A percentile compares a stretch with the other conserved stretches of the same genome.
Conservation (phyloP, 2,329 filamentous ascomycete genomes). For the Aspergillus unguis region DNA sequence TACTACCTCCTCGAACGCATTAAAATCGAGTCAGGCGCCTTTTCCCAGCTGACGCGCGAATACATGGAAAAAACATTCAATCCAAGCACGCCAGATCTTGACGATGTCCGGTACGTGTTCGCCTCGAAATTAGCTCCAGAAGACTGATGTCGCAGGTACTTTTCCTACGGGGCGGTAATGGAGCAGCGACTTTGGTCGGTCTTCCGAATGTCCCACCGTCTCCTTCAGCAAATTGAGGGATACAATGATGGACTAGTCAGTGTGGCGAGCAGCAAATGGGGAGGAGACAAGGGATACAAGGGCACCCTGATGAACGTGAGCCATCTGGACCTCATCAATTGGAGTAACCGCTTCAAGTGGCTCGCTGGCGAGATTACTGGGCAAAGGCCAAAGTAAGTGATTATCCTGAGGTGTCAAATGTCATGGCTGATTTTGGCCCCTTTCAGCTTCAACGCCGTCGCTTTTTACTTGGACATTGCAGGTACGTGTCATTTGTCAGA, state of each 20-base stretch:
- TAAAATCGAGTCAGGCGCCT: conserved; percentile 57
- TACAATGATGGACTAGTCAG: conserved; percentile 62
- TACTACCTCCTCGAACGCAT: conserved; percentile 56
- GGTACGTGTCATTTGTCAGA: conserved; percentile 39
- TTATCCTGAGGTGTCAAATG: background rate
- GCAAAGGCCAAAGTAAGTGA: conserved; percentile 50
- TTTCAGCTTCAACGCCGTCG: conserved; percentile 60
- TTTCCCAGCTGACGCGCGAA: conserved; percentile 57
- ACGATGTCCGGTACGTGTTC: conserved; percentile 46
- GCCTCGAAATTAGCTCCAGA: background rate
- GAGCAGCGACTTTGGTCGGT: conserved; percentile 55
- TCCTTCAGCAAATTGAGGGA: conserved; percentile 54
- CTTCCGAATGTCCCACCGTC: conserved; percentile 55
- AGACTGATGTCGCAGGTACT: conserved; percentile 45
- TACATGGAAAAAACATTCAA: conserved; percentile 61
- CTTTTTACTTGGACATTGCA: conserved; percentile 63
- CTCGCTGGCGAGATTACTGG: conserved; percentile 56
- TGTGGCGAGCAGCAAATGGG: conserved; percentile 59
- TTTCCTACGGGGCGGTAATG: conserved; percentile 60
- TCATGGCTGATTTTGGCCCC: conserved; percentile 12
- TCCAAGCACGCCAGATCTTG: conserved; percentile 54
- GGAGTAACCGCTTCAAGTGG: conserved; percentile 62
- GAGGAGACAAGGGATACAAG: conserved; percentile 53
- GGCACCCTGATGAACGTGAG: conserved; percentile 62
- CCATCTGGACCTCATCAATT: conserved; percentile 65